phyloP scores from a whole-genome alignment of 202 grass and related monocot species.

The Eragrostis tef region DNA sequence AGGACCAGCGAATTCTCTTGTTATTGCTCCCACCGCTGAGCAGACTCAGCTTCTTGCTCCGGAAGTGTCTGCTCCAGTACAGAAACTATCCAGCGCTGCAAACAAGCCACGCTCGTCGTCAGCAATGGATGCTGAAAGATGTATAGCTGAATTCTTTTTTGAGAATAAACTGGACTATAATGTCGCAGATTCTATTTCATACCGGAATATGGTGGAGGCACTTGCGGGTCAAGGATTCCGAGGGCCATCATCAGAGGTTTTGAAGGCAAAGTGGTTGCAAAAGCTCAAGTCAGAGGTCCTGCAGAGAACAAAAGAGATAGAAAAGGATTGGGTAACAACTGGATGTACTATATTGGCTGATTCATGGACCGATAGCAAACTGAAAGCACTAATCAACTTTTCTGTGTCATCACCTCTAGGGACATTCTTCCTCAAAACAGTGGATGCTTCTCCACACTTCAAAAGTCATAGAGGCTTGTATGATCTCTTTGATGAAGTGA shows the following conservation, averaged over 20 bases:
- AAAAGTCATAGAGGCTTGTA: conserved; percentile 77
- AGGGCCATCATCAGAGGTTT: conserved; percentile 63
- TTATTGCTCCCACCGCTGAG: conserved; percentile 38
- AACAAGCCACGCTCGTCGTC: conserved; percentile 42
- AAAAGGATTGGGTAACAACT: conserved; percentile 90
- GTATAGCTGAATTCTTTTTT: conserved; percentile 93
- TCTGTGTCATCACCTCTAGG: conserved; percentile 84
- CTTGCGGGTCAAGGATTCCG: conserved; percentile 72
- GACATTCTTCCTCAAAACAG: conserved; percentile 93
- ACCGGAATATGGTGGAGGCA: conserved; percentile 72
- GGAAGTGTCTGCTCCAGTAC: conserved; percentile 32
- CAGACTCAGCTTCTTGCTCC: conserved; percentile 35
- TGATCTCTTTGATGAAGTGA: conserved; percentile 88
- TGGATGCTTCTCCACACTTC: conserved; percentile 77
- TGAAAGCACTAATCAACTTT: conserved; percentile 80
- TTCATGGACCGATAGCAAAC: conserved; percentile 90
- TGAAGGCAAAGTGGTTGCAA: conserved; percentile 75
- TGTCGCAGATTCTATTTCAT: conserved; percentile 67
- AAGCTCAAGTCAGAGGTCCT: conserved; percentile 79
- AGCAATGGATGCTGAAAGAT: conserved; percentile 66
- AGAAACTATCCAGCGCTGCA: conserved; percentile 34
- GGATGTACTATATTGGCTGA: conserved; percentile 91
- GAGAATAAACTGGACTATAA: conserved; percentile 90
- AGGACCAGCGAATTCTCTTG: conserved; percentile 29
- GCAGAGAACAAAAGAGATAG: conserved; percentile 71